These are phyloP conservation scores for Meripilus lineatus DNA, from an alignment of 1,284 basidiomycete genomes.

Conservation along the genomic window DNA sequence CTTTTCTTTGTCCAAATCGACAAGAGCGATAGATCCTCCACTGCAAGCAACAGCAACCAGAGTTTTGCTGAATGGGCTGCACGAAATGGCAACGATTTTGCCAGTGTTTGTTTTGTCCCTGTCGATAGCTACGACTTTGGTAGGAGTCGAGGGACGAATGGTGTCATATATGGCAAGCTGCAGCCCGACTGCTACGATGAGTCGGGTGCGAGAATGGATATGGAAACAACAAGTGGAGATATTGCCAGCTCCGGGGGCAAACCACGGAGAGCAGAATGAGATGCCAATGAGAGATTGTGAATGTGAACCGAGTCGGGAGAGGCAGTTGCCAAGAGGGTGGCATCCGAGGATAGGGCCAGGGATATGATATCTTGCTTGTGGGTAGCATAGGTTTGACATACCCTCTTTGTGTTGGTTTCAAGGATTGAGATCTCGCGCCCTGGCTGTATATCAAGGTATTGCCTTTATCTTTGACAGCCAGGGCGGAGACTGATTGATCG, in stretches of 20 bases:
- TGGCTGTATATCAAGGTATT: constrained; percentile 42
- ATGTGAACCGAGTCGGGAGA: constrained; percentile 50
- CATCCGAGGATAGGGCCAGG: constrained; percentile 54
- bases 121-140: constrained; percentile 45
- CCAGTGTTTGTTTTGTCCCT: constrained; percentile 40
- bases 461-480: constrained; percentile 42
- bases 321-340: constrained; percentile 51
- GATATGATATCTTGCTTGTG: constrained; percentile 51
- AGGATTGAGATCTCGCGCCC: constrained; percentile 56
- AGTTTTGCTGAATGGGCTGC: constrained; percentile 71
- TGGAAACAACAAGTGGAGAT: constrained; percentile 54
- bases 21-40: constrained; percentile 47
- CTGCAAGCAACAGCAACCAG: constrained; percentile 53
- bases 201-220: constrained; percentile 48
- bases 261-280: constrained; percentile 50
- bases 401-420: constrained; percentile 47
- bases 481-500: constrained; percentile 29
- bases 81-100: constrained; percentile 46
- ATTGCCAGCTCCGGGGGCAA: constrained; percentile 34
- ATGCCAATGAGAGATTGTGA: constrained; percentile 49
- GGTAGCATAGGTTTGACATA: constrained; percentile 52
- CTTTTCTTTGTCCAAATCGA: constrained; percentile 72
- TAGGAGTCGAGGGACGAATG: constrained; percentile 48
- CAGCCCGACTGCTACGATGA: constrained; percentile 50
- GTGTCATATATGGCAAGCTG: constrained; percentile 60